Conservation (phyloP, 306 rosid species). For the Vachellia collinsii region DNA sequence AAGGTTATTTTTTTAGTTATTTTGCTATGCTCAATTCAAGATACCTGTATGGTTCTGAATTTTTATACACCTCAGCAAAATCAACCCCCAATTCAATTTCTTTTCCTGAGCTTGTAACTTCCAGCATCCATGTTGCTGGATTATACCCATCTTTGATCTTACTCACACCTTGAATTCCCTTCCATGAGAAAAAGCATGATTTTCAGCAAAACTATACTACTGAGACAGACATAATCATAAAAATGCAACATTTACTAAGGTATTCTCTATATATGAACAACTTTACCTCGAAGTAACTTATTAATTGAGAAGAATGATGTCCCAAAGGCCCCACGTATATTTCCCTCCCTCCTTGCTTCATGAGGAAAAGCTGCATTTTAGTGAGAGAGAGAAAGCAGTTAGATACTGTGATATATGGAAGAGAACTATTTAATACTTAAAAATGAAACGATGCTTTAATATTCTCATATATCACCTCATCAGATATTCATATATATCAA, state of each 20-base stretch:
- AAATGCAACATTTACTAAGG: constrained; percentile 4
- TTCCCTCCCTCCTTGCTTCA: constrained; percentile 59
- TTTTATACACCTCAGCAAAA: constrained; percentile 47
- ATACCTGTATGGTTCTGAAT: constrained; percentile 54
- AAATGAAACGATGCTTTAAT: background rate
- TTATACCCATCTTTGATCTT: constrained; percentile 55
- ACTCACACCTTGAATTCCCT: constrained; percentile 51
- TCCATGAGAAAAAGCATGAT: constrained; percentile 28
- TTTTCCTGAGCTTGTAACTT: constrained; percentile 46
- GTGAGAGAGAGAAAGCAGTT: background rate
- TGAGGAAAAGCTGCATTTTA: constrained; percentile 51
- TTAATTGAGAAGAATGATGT: constrained; percentile 49
- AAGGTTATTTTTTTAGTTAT: background rate
- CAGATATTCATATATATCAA: constrained; percentile 67
- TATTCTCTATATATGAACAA: constrained; percentile 9
- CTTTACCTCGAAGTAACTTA: constrained; percentile 51
- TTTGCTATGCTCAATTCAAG: background rate
- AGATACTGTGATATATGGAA: constrained; percentile 27
- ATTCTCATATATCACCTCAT: constrained; percentile 50
- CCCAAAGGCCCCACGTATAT: constrained; percentile 59
- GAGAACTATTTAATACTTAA: constrained; percentile 13
- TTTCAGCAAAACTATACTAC: background rate
- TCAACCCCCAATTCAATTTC: constrained; percentile 48
- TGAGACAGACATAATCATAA: background rate
- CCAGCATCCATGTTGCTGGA: constrained; percentile 64